A percentile compares a stretch with the other conserved stretches of the same genome.
phyloP scores from a whole-genome alignment of 2,329 filamentous ascomycete genomes.

The Pestalotiopsis sp. region DNA sequence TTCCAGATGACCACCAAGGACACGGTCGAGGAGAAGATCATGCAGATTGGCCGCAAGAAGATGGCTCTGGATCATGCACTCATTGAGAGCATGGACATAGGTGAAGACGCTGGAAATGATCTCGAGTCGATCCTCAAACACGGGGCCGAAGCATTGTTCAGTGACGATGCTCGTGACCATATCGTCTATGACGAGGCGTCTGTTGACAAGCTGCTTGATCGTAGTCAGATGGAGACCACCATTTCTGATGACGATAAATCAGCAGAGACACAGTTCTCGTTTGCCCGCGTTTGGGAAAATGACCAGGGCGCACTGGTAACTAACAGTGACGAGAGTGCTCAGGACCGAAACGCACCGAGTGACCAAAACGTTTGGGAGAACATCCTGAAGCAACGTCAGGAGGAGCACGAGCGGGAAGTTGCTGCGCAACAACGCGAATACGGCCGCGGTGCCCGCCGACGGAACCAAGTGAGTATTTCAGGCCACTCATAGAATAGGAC shows the following conservation, averaged over 20 bases:
- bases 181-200: constrained; percentile 81
- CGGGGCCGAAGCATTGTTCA: constrained; percentile 85
- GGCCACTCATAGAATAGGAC: constrained; percentile 12
- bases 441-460: constrained; percentile 80
- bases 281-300: constrained; percentile 91
- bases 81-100: constrained; percentile 86
- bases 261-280: constrained; percentile 81
- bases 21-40: constrained; percentile 91
- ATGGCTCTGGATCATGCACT: constrained; percentile 94
- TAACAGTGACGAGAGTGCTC: constrained; percentile 53
- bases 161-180: constrained; percentile 70
- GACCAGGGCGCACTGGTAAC: constrained; percentile 71
- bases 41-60: constrained; percentile 94
- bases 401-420: constrained; percentile 73
- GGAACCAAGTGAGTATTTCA: constrained; percentile 47
- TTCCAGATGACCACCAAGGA: constrained; percentile 92
- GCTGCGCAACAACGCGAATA: constrained; percentile 72
- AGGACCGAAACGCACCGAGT: constrained; percentile 55
- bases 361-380: constrained; percentile 83
- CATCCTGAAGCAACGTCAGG: constrained; percentile 83
- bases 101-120: constrained; percentile 79
- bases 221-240: constrained; percentile 78
- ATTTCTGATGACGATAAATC: constrained; percentile 63
- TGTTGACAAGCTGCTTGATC: constrained; percentile 89
- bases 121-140: constrained; percentile 86